Base-by-base conservation (phyloP, 192 early-diverging fungal species). In the Gamsiella multidivaricata region DNA sequence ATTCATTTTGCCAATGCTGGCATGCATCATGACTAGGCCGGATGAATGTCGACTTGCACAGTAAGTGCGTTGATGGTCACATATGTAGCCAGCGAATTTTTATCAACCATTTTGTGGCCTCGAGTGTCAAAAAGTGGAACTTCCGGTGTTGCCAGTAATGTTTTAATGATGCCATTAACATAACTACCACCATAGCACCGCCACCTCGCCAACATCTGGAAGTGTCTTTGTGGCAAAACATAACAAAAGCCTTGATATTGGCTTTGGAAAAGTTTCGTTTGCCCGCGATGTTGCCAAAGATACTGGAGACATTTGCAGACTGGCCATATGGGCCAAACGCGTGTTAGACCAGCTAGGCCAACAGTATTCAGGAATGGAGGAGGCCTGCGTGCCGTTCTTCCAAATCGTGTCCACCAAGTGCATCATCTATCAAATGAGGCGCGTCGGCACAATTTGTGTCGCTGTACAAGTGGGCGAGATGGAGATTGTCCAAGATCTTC, bases 261-360 rank as follows among this genome's bases (percentile, higher is more conserved):
- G 47, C 6, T 32, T 62, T 9, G 61, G 32, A 8, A 49, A 62
- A 23, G 61, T 52, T 0, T 62, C 61, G 29, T 37, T 62, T 12
- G 5, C 1, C 0, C 17, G 31, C 2, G 18, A 20, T 15, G 25
- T 10, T 2, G 1, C 4, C 1, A 61, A 47, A 20, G 58, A 61
- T 25, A 31, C 26, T 4, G 29, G 58, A 17, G 43, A 61, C 31
- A 23, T 61, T 3, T 61, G 58, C 42, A 26, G 45, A 3, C 3
- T 3, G 3, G 58, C 41, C 1, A 28, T 61, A 12, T 61, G 58
- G 58, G 28, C 58, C 9, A 61, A 61, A 45, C 20, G 58, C 23
- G 43, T 18, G 1, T 17, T 47, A 28, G 43, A 61, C 43, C 10
- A 61, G 26, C 23, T 47, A 3, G 58, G 29, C 14, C 7, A 6